Evolutionary conservation across 176 grass and related monocot species (phyloP).

Genomic region (Calamus simplicifolius): DNA sequence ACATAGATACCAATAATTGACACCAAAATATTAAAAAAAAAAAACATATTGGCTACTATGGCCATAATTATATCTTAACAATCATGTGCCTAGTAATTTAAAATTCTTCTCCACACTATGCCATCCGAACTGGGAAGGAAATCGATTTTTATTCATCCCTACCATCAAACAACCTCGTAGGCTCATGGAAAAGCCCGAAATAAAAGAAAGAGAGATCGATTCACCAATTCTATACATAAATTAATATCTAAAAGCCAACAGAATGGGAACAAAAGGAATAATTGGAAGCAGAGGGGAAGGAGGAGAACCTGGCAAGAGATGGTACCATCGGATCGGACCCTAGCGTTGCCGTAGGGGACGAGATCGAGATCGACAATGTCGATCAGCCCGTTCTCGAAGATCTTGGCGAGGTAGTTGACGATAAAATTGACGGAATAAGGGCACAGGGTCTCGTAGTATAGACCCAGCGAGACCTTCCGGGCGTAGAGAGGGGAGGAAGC

Average conservation of each 20-base stretch:
- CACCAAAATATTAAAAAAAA: too few relatives aligned
- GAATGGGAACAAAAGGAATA: background rate
- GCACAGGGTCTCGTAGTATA: constrained; percentile 86
- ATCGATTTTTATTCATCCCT: too few relatives aligned
- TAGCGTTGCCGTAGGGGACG: constrained; percentile 78
- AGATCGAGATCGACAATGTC: constrained; percentile 53
- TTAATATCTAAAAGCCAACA: background rate
- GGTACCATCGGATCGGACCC: constrained; percentile 39
- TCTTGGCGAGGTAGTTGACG: constrained; percentile 51
- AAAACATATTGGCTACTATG: too few relatives aligned
- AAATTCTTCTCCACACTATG: too few relatives aligned
- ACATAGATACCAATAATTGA: too few relatives aligned
- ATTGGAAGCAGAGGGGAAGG: background rate
- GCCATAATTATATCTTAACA: too few relatives aligned
- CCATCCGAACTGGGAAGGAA: too few relatives aligned
- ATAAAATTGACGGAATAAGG: constrained; percentile 72
- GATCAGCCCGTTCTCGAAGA: constrained; percentile 60
- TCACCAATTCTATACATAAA: background rate
- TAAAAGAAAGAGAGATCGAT: too few relatives aligned
- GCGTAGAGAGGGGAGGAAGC: background rate
- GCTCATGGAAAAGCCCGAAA: too few relatives aligned
- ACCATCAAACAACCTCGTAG: too few relatives aligned
- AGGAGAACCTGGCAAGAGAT: constrained; percentile 61
- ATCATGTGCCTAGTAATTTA: too few relatives aligned
- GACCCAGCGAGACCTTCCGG: constrained; percentile 47